Percentiles rank a stretch among this genome's conserved stretches.
Evolutionary conservation across 2,329 filamentous ascomycete species (phyloP).

Genomic region (Colletotrichum sp.): DNA sequence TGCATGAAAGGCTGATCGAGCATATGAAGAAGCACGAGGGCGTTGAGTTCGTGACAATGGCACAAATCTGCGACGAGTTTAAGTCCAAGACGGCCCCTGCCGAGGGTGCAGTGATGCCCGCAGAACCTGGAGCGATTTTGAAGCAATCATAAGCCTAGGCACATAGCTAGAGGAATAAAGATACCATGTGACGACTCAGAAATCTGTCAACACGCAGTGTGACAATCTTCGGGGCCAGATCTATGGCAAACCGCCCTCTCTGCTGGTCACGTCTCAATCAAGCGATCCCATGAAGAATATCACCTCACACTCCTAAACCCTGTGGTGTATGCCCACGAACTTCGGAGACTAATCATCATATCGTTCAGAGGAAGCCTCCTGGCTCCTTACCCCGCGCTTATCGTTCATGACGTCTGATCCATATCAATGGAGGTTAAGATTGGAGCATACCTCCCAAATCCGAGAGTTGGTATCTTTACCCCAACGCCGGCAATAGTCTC

Average conservation of each 20-base stretch:
- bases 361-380: background rate
- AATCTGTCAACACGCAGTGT: background rate
- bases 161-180: background rate
- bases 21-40: slow-evolving; percentile 67
- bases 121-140: slow-evolving; percentile 56
- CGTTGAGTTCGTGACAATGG: slow-evolving; percentile 73
- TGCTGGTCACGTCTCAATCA: background rate
- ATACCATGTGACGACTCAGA: background rate
- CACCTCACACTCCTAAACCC: background rate
- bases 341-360: background rate
- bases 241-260: background rate
- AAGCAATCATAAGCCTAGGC: slow-evolving; percentile 32
- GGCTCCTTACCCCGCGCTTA: background rate
- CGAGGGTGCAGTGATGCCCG: slow-evolving; percentile 65
- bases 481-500: background rate
- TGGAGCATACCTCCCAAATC: background rate
- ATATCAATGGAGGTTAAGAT: background rate
- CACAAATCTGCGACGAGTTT: slow-evolving; percentile 75
- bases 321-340: background rate
- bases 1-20: slow-evolving; percentile 75
- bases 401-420: background rate
- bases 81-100: slow-evolving; percentile 67
- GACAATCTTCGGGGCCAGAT: background rate
- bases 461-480: background rate
- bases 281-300: background rate